phyloP scores from a whole-genome alignment of 1,139 yeast species.

The Suzukiozyma palmioleophila region DNA sequence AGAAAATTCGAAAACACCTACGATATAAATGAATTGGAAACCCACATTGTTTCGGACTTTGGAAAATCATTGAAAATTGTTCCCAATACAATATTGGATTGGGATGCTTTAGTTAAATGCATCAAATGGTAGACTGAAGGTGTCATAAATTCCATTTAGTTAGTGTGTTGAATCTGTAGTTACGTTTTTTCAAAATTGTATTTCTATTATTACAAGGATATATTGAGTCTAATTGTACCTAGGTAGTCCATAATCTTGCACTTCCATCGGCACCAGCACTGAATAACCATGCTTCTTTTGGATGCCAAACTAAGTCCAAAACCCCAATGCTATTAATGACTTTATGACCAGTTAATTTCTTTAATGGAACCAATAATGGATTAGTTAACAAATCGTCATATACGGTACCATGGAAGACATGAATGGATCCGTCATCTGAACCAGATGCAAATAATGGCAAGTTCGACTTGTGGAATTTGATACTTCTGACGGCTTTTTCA shows the following conservation, averaged over 20 bases:
- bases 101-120: background rate
- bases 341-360: slow-evolving; percentile 91
- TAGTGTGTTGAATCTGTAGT: no score
- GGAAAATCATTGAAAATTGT: slow-evolving; percentile 6
- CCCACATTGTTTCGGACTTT: slow-evolving; percentile 9
- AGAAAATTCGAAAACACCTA: slow-evolving; percentile 10
- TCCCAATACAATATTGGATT: background rate
- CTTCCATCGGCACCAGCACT: slow-evolving; percentile 98
- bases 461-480: slow-evolving; percentile 77
- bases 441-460: slow-evolving; percentile 93
- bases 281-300: slow-evolving; percentile 96
- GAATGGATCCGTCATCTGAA: slow-evolving; percentile 92
- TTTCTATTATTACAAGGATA: no score
- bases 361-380: slow-evolving; percentile 92
- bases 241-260: slow-evolving; percentile 94
- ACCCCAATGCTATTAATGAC: slow-evolving; percentile 80
- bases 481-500: slow-evolving; percentile 88
- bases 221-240: slow-evolving; percentile 5
- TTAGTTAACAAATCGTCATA: slow-evolving; percentile 95
- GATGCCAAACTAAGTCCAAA: slow-evolving; percentile 92
- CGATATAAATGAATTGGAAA: slow-evolving; percentile 12
- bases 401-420: slow-evolving; percentile 95
- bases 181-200: no score
- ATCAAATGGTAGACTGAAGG: background rate
- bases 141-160: no score